Conservation (phyloP, 257 asterid species). For the Rhazya stricta region DNA sequence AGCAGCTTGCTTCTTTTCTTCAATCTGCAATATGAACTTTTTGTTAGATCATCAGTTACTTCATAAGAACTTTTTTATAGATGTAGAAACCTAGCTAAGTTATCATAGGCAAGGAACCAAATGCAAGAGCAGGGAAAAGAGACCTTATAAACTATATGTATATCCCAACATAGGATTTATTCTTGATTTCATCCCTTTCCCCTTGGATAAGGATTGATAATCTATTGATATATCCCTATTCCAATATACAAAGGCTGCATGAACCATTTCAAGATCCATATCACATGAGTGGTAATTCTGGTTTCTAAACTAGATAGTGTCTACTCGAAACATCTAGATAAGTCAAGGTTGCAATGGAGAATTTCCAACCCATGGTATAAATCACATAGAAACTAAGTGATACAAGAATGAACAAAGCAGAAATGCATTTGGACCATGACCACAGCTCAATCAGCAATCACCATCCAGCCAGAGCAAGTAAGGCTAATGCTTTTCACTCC, state of each 20-base stretch:
- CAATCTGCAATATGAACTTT: slow-evolving; percentile 37
- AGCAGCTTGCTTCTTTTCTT: slow-evolving; percentile 94
- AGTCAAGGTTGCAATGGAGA: neutral
- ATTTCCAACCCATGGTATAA: neutral
- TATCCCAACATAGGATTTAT: neutral
- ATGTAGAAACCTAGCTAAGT: neutral
- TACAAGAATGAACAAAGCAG: neutral
- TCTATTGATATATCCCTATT: neutral
- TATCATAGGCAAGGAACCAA: neutral
- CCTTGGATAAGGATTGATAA: neutral
- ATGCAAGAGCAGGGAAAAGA: neutral
- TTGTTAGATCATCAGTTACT: neutral
- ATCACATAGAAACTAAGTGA: neutral
- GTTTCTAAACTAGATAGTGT: neutral
- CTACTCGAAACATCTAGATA: neutral
- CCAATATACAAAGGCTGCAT: neutral
- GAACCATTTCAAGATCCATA: neutral
- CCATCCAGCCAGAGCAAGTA: neutral
- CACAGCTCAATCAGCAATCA: neutral
- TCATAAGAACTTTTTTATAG: neutral
- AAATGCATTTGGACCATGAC: neutral
- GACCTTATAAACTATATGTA: neutral
- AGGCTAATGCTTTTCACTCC: neutral
- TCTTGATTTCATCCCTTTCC: neutral
- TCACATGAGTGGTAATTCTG: neutral